Evolutionary conservation across 2,329 filamentous ascomycete species (phyloP), one percentile per base, ranked within the genome.

Genomic region (Botrytis galanthina): DNA sequence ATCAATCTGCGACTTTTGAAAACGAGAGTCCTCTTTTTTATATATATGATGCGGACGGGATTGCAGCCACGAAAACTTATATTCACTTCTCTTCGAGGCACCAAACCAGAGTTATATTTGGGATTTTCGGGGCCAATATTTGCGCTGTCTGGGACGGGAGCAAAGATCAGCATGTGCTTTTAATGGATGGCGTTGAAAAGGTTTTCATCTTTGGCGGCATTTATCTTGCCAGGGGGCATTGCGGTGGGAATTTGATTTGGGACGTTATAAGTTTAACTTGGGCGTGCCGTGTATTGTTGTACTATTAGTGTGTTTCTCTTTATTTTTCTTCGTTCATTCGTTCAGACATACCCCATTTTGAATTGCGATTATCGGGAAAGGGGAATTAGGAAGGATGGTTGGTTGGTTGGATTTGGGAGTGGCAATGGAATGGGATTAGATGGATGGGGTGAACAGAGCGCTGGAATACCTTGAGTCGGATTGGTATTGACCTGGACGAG

Each of bases 101-200:
- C n/a, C 29, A 66, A n/a, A 37, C 32, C 26, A 39, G 9, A 29
- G 8, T 69, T 60, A 35, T 9, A 39, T 22, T 68, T 68, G 39
- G 22, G n/a, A n/a, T 51, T 64, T 63, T 44, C 48, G 44, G 39
- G 44, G 59, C 12, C 10, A 44, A 22, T 4, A 66, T 29, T 32
- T 37, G 46, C 22, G 35, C 57, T 51, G 20, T 29, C 44, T n/a
- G 39, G 70, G 46, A 66, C 54, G 20, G 68, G 57, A 70, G 70
- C 60, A 63, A 71, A 71, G 57, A 37, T 51, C 26, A 22, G 22
- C 39, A 46, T 71, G 66, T 68, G 48, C 35, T 70, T 63, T 71
- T 62, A 62, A 54, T 63, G 57, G 59, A 37, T 54, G 69, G 69
- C 69, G 69, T 71, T 71, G 69, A 63, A 71, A 71, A 63, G 60